phyloP scores from a whole-genome alignment of 257 asterid genomes.

The Solanum lignicaule region DNA sequence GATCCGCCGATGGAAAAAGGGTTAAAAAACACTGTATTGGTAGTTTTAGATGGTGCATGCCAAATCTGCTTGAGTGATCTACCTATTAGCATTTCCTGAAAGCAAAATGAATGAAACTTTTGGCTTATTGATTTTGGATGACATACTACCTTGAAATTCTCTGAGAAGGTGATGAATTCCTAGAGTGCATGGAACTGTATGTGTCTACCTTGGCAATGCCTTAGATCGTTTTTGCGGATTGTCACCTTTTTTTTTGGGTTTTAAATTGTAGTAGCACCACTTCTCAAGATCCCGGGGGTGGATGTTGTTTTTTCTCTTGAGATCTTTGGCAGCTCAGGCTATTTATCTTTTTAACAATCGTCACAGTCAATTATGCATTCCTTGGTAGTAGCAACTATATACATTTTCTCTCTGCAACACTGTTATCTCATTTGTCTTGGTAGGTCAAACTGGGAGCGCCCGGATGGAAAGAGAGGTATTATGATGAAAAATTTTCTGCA shows the following conservation, averaged over 20 bases:
- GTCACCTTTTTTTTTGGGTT: neutral
- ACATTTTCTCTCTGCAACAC: neutral
- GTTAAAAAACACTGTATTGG: neutral
- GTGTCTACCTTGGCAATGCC: neutral
- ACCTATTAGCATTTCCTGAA: neutral
- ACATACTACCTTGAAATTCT: neutral
- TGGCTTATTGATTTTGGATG: neutral
- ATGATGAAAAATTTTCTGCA: constrained; percentile 34
- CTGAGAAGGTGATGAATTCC: neutral
- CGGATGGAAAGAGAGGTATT: constrained; percentile 45
- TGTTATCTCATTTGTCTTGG: neutral
- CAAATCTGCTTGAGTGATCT: neutral
- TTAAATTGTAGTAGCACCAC: neutral
- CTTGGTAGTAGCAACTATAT: neutral
- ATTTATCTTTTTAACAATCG: neutral
- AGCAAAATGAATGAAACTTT: neutral
- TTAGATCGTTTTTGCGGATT: neutral
- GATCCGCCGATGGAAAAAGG: neutral
- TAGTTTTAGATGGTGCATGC: neutral
- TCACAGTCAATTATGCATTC: neutral
- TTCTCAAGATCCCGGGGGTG: neutral
- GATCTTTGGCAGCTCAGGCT: neutral
- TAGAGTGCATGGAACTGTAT: neutral
- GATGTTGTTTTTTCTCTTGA: neutral
- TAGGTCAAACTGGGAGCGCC: constrained; percentile 39